Conservation (phyloP, 2,329 filamentous ascomycete genomes). For the Botrytis tulipae region DNA sequence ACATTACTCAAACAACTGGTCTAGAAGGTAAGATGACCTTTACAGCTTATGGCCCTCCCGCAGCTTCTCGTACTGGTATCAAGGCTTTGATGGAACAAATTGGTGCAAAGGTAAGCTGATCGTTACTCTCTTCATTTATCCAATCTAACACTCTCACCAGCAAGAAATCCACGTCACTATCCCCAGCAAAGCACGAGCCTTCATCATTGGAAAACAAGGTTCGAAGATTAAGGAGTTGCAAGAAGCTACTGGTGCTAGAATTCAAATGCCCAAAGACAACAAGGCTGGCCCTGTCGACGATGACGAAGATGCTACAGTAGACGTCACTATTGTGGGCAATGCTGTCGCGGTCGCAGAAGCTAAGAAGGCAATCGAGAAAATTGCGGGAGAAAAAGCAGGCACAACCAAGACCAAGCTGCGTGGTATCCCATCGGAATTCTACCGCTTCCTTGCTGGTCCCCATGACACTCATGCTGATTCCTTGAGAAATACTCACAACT, state of each 20-base stretch:
- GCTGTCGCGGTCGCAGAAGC: conserved; percentile 83
- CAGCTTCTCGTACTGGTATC: conserved; percentile 64
- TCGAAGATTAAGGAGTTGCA: conserved; percentile 87
- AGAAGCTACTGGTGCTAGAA: conserved; percentile 83
- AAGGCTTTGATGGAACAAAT: conserved; percentile 88
- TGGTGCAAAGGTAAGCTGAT: conserved; percentile 68
- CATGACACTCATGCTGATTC: conserved; percentile 65
- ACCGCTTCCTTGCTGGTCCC: conserved; percentile 87
- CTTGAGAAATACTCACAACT: conserved; percentile 67
- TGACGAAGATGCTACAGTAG: conserved; percentile 77
- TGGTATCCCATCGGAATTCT: conserved; percentile 86
- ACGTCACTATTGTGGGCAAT: conserved; percentile 89
- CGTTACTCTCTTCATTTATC: conserved; percentile 21
- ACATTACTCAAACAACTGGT: conserved; percentile 73
- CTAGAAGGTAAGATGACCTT: conserved; percentile 74
- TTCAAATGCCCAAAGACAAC: conserved; percentile 83
- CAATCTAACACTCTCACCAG: conserved; percentile 40
- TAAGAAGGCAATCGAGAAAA: conserved; percentile 77
- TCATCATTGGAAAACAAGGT: conserved; percentile 91
- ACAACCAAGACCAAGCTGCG: conserved; percentile 79
- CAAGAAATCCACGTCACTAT: conserved; percentile 73
- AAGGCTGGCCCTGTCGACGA: conserved; percentile 59
- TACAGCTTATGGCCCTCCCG: conserved; percentile 80
- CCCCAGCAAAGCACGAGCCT: conserved; percentile 76
- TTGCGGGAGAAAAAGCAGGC: conserved; percentile 81